Evolutionary conservation across 768 basidiomycete species (phyloP), one percentile per base, ranked within the genome.

Genomic region (Suillus ampliporus): DNA sequence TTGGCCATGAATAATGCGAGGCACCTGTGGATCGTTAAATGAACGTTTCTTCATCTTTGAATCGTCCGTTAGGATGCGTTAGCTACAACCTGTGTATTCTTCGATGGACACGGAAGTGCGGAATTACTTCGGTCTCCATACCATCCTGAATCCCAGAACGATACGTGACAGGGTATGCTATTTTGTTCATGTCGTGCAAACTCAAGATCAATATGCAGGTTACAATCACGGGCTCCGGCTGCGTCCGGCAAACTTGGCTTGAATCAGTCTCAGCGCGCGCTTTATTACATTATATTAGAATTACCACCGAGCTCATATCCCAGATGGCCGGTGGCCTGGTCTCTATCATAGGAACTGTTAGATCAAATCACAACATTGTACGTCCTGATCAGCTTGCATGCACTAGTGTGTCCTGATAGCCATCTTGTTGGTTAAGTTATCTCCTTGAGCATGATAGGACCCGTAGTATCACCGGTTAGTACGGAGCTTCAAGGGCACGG

Each of bases 61-160:
- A 58, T 17, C n/a, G 1, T 26, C 53, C 34, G 58, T 40, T 41
- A 17, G 23, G 19, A 51, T 51, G 19, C 2, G 31, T 34, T 34
- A 34, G 50, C 50, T 51, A n/a, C n/a, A n/a, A n/a, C 50, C 28
- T 11, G 28, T 5, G 19, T n/a, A 5, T 51, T 38, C 2, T 38
- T 14, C 82, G 79, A 4, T 96, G 94, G 94, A 87, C 87, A 15
- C 82, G 94, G 57, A 96, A 96, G 76, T 96, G 96, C 72, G 94
- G 94, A 1, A 67, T 96, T n/a, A 83, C 69, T 77, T 96, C 15
- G 94, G 95, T 76, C 75, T 94, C 38, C 91, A 93, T 72, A 82
- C 90, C 8, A 79, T 89, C 23, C 92, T 43, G 94, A 92, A 46
- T 87, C 86, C 51, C 91, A 92, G 69, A 91, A 91, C 72, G 90